Base-by-base conservation (phyloP, 441 rosid genomes). In the Pelargonium citronellum region DNA sequence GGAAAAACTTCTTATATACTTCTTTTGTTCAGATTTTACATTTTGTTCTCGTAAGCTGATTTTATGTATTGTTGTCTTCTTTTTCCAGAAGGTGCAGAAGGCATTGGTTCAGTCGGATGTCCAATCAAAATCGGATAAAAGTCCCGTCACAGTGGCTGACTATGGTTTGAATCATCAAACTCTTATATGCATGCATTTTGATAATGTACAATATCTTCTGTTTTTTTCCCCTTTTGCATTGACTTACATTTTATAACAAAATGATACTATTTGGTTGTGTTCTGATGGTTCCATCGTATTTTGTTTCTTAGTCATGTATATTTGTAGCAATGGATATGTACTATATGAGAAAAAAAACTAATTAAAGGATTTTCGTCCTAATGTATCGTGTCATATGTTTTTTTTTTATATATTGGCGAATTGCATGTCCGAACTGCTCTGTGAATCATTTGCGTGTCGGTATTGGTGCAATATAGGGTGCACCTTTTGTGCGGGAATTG, bases 111-210 rank as follows among this genome's bases (percentile, higher is more conserved):
- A 82, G 39, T 79, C 99, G 2, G 98, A 95, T 74, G 91, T 92
- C 46, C 97, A 88, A 66, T 83, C 86, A 5, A 95, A 95, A 80
- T 85, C 87, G 2, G 97, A 92, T 81, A 84, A 75, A 69, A 91
- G 89, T 74, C 99, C 99, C 19, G 97, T 91, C 49, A 91, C 99
- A 1, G 95, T 94, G 10, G 99, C 99, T 74, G 97, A 94, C 84
- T 91, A 91, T 76, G 98, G 99, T 95, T 71, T 72, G 80, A 24
- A 24, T 76, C 71, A 9, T 69, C 64, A 64, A 67, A 13, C 43
- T 65, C 51, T 47, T 30, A 34, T 67, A 27, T 37, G 19, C 44
- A 58, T 67, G 41, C 20, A 11, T 78, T 27, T 62, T 27, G 11
- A 58, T 41, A 15, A 37, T 55, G 16, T 55, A 16, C 57, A 1